Base-by-base conservation (phyloP, 2,329 filamentous ascomycete species). In the Aureobasidium melanogenum region DNA sequence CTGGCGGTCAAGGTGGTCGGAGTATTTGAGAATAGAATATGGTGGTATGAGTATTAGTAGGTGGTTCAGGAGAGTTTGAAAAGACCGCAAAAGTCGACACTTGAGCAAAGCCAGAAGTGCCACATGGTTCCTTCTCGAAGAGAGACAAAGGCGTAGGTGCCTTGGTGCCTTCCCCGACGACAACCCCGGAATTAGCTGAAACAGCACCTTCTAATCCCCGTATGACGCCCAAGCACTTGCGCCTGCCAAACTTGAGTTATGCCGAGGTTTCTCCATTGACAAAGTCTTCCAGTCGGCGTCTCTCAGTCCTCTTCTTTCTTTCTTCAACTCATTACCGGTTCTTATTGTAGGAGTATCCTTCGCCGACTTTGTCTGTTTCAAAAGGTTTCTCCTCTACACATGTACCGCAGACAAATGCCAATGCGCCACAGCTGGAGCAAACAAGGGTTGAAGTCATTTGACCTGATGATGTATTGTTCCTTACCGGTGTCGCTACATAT, bases 311-410 rank as follows among this genome's bases (percentile, higher is more conserved):
- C 43, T 48, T 50, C 44, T 59, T 59, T 59, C 30, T 59, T 50
- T 50, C 34, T 59, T 59, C 56, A 59, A 58, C 56, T 59, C 56
- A 59, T 59, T 48, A 48, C 56, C 43, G 56, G 56, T 48, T 30
- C 44, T 59, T 59, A 59, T 59, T 59, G 56, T 59, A 59, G 56
- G 56, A 59, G 56, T 48, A 30, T 59, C 56, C 39, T 59, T 48
- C 44, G 43, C 43, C 19, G 39, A 38, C 38, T 44, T 28, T 44
- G 52, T 34, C 26, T 30, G 50, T 56, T 50, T 22, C 56, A 39
- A 48, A 50, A 30, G 56, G 15, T 14, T 30, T 59, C 44, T 59
- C 56, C 56, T 59, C 56, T 59, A 50, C 56, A 48, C 44, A 50
- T 59, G 54, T 50, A 59, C 44, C 56, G 56, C 56, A 59, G 56